Base-by-base conservation (phyloP, 306 rosid genomes). In the Geum urbanum region DNA sequence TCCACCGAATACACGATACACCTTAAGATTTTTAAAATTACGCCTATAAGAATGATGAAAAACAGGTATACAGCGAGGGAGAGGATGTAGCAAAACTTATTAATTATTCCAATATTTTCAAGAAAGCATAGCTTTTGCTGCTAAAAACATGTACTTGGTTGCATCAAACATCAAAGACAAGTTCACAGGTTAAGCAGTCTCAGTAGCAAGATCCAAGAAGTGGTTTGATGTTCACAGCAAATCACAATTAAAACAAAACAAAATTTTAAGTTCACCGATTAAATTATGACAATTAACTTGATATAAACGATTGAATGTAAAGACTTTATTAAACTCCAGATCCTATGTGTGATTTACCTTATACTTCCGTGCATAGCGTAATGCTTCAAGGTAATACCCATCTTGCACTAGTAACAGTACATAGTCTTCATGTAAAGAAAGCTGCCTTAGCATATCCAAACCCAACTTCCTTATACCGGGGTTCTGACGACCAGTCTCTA, bases 401-500 rank as follows among this genome's bases (percentile, higher is more conserved):
- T 91, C 97, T 82, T 94, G 92, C 75, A 87, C 97, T 14, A 89
- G 92, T 61, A 84, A 67, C 67, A 88, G 81, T 32, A 88, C 89
- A 62, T 91, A 94, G 81, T 94, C 99, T 73, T 88, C 86, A 80
- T 91, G 97, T 55, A 94, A 86, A 76, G 95, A 87, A 65, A 94
- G 95, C 80, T 83, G 89, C 74, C 97, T 91, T 66, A 91, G 88
- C 99, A 94, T 94, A 80, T 88, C 92, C 59, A 91, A 86, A 77
- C 99, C 99, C 75, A 94, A 82, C 81, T 94, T 94, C 85, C 97
- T 84, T 52, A 85, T 89, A 52, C 77, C 86, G 56, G 82, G 67
- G 75, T 84, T 78, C 80, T 84, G 94, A 56, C 87, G 89, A 74
- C 99, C 96, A 37, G 99, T 88, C 84, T 94, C 95, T 45, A 88